Conservation (phyloP, 2,329 filamentous ascomycete species). For the Fusarium lyarnte region DNA sequence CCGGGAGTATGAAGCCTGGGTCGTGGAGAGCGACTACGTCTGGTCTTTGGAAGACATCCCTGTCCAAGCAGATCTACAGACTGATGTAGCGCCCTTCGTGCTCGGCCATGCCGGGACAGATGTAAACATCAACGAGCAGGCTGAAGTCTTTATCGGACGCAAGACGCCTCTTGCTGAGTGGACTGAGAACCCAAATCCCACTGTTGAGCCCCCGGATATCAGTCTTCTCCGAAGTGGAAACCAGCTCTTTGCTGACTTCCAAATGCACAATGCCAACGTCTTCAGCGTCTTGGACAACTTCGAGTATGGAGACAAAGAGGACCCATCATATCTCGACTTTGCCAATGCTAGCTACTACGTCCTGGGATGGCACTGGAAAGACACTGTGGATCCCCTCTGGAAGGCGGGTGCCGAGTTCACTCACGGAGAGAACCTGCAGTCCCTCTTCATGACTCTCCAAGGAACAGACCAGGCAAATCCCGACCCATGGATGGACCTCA, state of each 20-base stretch:
- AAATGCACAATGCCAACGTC: slow-evolving; percentile 53
- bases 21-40: slow-evolving; percentile 52
- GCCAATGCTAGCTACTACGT: slow-evolving; percentile 52
- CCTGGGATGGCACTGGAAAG: slow-evolving; percentile 51
- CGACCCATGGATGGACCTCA: slow-evolving; percentile 23
- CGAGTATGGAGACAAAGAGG: slow-evolving; percentile 33
- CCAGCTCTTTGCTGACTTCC: slow-evolving; percentile 54
- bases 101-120: slow-evolving; percentile 9
- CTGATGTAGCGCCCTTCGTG: slow-evolving; percentile 53
- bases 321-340: slow-evolving; percentile 32
- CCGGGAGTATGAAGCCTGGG: slow-evolving; percentile 44
- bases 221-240: slow-evolving; percentile 41
- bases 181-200: neutral
- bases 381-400: slow-evolving; percentile 35
- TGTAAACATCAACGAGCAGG: slow-evolving; percentile 48
- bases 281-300: slow-evolving; percentile 55
- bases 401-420: neutral
- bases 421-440: slow-evolving; percentile 26
- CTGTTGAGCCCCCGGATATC: neutral
- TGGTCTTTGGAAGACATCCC: slow-evolving; percentile 47
- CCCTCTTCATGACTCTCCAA: slow-evolving; percentile 37
- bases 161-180: slow-evolving; percentile 34
- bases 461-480: neutral
- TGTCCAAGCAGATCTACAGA: slow-evolving; percentile 48
- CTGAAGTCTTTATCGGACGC: slow-evolving; percentile 54